Evolutionary conservation across 768 basidiomycete species (phyloP).

Genomic region (Lactarius deliciosus): DNA sequence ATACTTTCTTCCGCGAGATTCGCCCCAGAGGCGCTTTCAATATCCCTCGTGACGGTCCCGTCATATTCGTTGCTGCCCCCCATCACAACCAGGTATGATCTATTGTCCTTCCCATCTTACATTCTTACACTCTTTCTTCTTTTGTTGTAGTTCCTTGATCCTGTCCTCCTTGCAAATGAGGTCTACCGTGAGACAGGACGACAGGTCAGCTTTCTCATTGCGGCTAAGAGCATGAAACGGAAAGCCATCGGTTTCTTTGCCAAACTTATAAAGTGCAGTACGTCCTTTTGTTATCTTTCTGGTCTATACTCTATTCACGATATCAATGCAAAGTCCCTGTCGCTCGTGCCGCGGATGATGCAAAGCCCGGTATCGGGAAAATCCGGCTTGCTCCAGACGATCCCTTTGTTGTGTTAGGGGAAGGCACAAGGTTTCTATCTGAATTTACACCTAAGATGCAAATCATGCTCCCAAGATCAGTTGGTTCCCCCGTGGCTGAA

Average conservation of each 20-base stretch:
- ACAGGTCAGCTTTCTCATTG: slow-evolving; percentile 80
- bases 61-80: slow-evolving; percentile 92
- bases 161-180: slow-evolving; percentile 74
- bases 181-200: slow-evolving; percentile 83
- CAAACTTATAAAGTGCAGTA: slow-evolving; percentile 85
- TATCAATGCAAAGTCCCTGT: slow-evolving; percentile 70
- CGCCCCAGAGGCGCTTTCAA: slow-evolving; percentile 91
- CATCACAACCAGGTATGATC: slow-evolving; percentile 81
- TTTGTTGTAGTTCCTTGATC: slow-evolving; percentile 77
- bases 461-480: slow-evolving; percentile 79
- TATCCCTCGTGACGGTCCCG: slow-evolving; percentile 83
- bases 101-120: slow-evolving; percentile 19
- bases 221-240: slow-evolving; percentile 84
- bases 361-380: slow-evolving; percentile 70
- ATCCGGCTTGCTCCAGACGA: slow-evolving; percentile 73
- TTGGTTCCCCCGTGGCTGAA: slow-evolving; percentile 76
- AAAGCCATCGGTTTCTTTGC: slow-evolving; percentile 75
- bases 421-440: slow-evolving; percentile 71
- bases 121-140: neutral
- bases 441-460: slow-evolving; percentile 80
- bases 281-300: slow-evolving; percentile 31
- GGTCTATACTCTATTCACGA: neutral
- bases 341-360: slow-evolving; percentile 84
- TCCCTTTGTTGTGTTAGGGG: slow-evolving; percentile 79
- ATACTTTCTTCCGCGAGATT: slow-evolving; percentile 95